Base-by-base conservation (phyloP, 371 early-diverging fungal species). In the Mortierella sp. region DNA sequence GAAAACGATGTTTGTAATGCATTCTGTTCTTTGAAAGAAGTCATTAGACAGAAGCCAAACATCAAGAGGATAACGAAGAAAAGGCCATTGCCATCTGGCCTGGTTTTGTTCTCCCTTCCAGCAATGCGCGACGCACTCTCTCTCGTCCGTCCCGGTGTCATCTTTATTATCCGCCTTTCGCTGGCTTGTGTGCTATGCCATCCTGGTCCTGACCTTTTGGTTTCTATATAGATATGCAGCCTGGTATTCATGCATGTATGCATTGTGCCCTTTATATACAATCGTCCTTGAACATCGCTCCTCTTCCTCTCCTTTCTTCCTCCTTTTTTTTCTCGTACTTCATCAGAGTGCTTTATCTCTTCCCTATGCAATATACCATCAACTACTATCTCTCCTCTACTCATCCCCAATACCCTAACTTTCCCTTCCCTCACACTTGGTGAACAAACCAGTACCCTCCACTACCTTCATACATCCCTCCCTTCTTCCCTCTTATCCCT, bases 71-170 rank as follows among this genome's bases (percentile, higher is more conserved):
- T 41, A 41, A 6, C 7, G 6, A 41, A 21, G 5, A 21, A 51
- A 14, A 32, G 5, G 60, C 38, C 72, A 58, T 77, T 77, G 41
- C 5, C 60, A 77, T 77, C 35, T 71, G 77, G 72, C 10, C 77
- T 71, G 29, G 60, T 70, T 70, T 3, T 71, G 41, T 24, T 41
- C 24, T 55, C 54, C 21, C 24, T 38, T 27, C 35, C 43, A 29
- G 29, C 32, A 21, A 8, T 16, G 35, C 35, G 35, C 54, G 11
- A 0, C 3, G 4, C 29, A 3, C 32, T 60, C 16, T 12, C 18
- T 27, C 60, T 55, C 16, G 14, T 51, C 5, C 51, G 16, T 51
- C 21, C 18, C 21, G 5, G 54, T 72, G 38, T 49, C 49, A 4
- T 60, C 32, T 60, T 60, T 32, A 60, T 18, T 21, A 38, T 21